Base-by-base conservation (phyloP, 768 basidiomycete species). In the Melanogaster broomeanus region DNA sequence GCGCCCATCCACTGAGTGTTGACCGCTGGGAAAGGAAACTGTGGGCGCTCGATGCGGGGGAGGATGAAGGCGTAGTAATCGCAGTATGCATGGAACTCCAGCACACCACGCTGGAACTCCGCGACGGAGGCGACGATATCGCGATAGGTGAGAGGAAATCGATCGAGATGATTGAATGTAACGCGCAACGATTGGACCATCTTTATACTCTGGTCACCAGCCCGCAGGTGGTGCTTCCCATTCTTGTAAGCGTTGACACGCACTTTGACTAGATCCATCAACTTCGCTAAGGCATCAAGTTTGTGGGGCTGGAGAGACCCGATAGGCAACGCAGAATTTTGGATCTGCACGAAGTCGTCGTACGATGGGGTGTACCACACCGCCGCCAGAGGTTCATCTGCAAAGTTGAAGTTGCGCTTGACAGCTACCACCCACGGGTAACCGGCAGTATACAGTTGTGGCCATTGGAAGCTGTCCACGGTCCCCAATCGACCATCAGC, bases 391-490 rank as follows among this genome's bases (percentile, higher is more conserved):
- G 35, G 31, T 53, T 47, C 45, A 51, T 34, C 12, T 4, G 28
- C 15, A 30, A 40, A 11, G 42, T 35, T 15, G 39, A 43, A 21
- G 42, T 19, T 15, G 30, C 25, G 24, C 42, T 27, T 27, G 27
- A 27, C 27, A 27, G 27, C 27, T 27, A 27, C 27, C 9, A 9
- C 4, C 27, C 27, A 50, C 18, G 41, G 18, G 11, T 18, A 50
- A 12, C 42, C 39, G 3, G 21, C 18, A 15, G 30, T 12, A 16
- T 25, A 40, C 7, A 31, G 11, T 27, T 50, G 49, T 18, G 49
- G 49, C 49, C 49, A 50, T 24, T 50, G 49, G 40, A 42, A 50
- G 31, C 49, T 42, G 27, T 27, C 27, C 27, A 27, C 27, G 9
- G 27, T 27, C 27, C 27, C 27, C 27, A 27, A 27, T 27, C 27